Evolutionary conservation across 75 land plant genomes (phyloP).

Genomic region (Picea sitchensis): DNA sequence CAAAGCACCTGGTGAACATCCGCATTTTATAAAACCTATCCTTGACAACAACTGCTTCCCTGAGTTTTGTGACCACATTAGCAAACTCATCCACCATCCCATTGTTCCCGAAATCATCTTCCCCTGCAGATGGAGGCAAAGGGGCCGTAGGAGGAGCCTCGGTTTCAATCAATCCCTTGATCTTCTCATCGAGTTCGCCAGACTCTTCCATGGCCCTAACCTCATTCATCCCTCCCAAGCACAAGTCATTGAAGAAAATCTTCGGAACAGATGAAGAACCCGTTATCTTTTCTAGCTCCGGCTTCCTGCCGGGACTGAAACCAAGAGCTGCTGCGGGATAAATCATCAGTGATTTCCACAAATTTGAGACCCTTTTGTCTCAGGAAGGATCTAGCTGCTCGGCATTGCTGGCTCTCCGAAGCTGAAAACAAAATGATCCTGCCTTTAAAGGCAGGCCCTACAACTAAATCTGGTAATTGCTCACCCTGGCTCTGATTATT

Average conservation of each 20-base stretch:
- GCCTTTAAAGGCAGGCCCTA: constrained; percentile 44
- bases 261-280: constrained; percentile 66
- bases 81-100: constrained; percentile 67
- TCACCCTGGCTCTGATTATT: neutral
- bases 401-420: constrained; percentile 62
- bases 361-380: constrained; percentile 44
- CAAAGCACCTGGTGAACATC: constrained; percentile 58
- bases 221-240: constrained; percentile 66
- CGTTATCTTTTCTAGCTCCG: constrained; percentile 64
- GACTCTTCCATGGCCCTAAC: constrained; percentile 48
- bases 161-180: constrained; percentile 40
- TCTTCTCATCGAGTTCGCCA: constrained; percentile 62
- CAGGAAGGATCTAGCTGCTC: constrained; percentile 44
- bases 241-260: constrained; percentile 61
- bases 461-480: neutral
- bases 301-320: constrained; percentile 68
- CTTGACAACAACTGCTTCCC: constrained; percentile 46
- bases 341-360: constrained; percentile 71
- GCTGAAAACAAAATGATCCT: constrained; percentile 63
- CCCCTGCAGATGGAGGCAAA: constrained; percentile 62
- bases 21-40: constrained; percentile 73
- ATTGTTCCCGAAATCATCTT: constrained; percentile 60
- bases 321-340: too few species aligned
- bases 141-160: constrained; percentile 63
- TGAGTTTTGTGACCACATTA: constrained; percentile 57